phyloP scores from a whole-genome alignment of 192 early-diverging fungal genomes.

The Entophlyctis helioformis region DNA sequence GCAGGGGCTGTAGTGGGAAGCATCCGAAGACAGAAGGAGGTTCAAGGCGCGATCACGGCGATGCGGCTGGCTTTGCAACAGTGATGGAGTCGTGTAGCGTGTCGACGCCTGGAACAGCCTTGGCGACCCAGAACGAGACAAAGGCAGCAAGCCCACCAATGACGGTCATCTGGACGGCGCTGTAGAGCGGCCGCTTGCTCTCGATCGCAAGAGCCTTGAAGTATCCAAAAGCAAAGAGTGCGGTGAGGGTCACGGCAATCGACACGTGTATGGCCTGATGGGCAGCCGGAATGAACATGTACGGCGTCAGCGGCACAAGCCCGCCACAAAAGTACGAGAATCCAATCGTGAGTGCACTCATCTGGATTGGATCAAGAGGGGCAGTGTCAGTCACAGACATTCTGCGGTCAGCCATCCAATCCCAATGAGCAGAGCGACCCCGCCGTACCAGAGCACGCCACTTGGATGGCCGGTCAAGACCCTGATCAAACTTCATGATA shows the following conservation, averaged over 20 bases:
- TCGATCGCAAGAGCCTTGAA: constrained; percentile 36
- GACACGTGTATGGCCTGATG: constrained; percentile 32
- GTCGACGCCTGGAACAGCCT: constrained; percentile 11
- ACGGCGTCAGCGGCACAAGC: constrained; percentile 48
- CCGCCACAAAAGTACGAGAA: constrained; percentile 50
- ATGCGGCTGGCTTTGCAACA: too few species aligned
- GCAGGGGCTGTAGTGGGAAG: too few species aligned
- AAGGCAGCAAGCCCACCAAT: constrained; percentile 8
- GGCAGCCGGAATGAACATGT: constrained; percentile 33
- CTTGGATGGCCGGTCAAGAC: constrained; percentile 43
- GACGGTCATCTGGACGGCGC: constrained; percentile 11
- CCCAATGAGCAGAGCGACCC: too few species aligned
- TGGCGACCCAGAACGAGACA: constrained; percentile 14
- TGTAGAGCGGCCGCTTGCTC: not conserved
- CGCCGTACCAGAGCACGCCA: too few species aligned
- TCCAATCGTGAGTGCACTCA: constrained; percentile 47
- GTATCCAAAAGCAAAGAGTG: constrained; percentile 48
- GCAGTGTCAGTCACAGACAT: too few species aligned
- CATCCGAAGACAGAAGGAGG: too few species aligned
- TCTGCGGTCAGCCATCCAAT: too few species aligned
- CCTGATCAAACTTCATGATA: constrained; percentile 61
- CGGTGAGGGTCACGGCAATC: constrained; percentile 32
- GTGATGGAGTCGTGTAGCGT: too few species aligned
- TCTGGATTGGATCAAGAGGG: too few species aligned
- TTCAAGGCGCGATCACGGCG: too few species aligned